Evolutionary conservation across 208 protist genomes (phyloP), one percentile per base, ranked within the genome.

Genomic region (Leptomonas pyrrhocoris): DNA sequence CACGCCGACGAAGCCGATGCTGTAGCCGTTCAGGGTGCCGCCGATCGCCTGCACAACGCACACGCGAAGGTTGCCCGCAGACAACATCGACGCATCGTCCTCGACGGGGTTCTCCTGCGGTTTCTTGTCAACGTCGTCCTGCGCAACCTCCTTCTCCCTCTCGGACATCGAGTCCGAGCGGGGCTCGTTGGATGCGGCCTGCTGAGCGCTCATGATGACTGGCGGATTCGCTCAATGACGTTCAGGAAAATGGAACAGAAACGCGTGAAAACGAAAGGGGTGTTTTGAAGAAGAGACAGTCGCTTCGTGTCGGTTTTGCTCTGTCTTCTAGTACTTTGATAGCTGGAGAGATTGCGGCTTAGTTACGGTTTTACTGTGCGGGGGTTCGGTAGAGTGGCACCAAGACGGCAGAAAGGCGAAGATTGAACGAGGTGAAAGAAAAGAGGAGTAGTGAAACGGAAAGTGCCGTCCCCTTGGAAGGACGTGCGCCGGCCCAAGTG

Each of bases 1-100:
- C 21, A 93, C 84, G 43, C 66, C 80, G 40, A 95, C 88, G 36
- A 92, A 94, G 30, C 88, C 88, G 58, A 90, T 92, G 31, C 74
- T 80, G 77, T 85, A 90, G 34, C 90, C 90, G 68, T 88, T 87
- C 40, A 95, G 65, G 0, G 63, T 73, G 12, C 75, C 88, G 30
- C 81, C 82, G 27, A 84, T 63, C 1, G 73, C 63, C 40, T 86
- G 71, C 63, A 93, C 85, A 2, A 80, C 27, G 2, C 64, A 77
- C 46, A 95, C 79, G 46, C 80, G 83, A 23, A 83, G n/a, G 62
- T 93, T 93, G 0, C 38, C 65, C 5, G 69, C 8, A 9, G 77
- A 85, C 28, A 83, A 90, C 9, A 55, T 45, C 12, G 62, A 54
- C 18, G 38, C 56, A 18, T 75, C 45, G 7, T 71, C 82, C 2